These are phyloP conservation scores for Geotrichum australiense DNA, from an alignment of 1,139 yeast genomes.

Conservation along the genomic window DNA sequence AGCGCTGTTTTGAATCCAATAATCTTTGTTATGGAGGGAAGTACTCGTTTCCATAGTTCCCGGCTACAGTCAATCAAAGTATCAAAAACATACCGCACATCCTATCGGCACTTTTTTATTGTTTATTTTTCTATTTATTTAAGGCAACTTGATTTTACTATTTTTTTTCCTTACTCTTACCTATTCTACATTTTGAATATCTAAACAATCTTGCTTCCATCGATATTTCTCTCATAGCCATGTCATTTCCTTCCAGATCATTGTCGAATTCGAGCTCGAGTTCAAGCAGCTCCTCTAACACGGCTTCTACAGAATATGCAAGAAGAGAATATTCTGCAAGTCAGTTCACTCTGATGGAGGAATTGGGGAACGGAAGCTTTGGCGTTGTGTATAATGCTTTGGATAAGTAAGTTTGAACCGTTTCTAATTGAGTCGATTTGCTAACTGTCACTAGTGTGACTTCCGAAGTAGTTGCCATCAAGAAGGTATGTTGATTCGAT, in stretches of 20 bases:
- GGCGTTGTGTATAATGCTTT: conserved; percentile 79
- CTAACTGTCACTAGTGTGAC: conserved; percentile 4
- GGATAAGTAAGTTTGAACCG: conserved; percentile 34
- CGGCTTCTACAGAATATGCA: conserved; percentile 3
- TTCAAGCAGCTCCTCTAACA: not conserved
- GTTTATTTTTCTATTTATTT: too few relatives aligned
- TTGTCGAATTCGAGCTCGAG: not conserved
- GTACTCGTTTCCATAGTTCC: too few relatives aligned
- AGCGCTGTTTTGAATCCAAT: too few relatives aligned
- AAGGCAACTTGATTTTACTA: too few relatives aligned
- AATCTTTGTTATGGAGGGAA: too few relatives aligned
- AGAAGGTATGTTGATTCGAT: conserved; percentile 19
- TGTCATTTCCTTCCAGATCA: conserved; percentile 3
- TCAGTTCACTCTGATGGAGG: conserved; percentile 59
- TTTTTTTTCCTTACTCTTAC: not conserved
- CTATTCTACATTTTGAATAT: not conserved
- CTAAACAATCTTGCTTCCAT: not conserved
- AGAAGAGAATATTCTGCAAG: conserved; percentile 37
- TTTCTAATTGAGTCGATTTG: not conserved
- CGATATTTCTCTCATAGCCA: not conserved
- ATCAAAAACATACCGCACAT: too few relatives aligned
- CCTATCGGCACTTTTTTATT: too few relatives aligned
- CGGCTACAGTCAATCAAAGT: too few relatives aligned
- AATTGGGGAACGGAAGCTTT: conserved; percentile 82
- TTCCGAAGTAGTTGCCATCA: conserved; percentile 22